phyloP scores from a whole-genome alignment of 768 basidiomycete genomes.

The Termitomyces bulborhizus region DNA sequence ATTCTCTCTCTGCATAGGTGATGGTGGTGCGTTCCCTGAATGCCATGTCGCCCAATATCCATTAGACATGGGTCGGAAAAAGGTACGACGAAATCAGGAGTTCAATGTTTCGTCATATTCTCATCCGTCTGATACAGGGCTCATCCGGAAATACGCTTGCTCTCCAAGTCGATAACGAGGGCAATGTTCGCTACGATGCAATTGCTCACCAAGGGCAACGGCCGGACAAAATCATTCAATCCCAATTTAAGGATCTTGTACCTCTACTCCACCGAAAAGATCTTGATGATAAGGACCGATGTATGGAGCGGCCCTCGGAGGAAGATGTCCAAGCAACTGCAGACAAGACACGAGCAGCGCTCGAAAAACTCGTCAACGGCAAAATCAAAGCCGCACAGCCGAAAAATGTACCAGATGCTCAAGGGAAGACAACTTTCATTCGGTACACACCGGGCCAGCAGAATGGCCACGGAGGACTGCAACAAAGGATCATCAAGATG shows the following conservation, averaged over 20 bases:
- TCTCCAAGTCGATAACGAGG: conserved; percentile 93
- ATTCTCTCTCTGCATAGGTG: conserved; percentile 34
- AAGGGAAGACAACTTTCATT: conserved; percentile 84
- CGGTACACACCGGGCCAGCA: conserved; percentile 97
- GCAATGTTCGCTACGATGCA: conserved; percentile 94
- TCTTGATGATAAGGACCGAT: conserved; percentile 61
- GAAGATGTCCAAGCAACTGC: conserved; percentile 89
- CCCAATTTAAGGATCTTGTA: conserved; percentile 96
- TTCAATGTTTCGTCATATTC: background rate
- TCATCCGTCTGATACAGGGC: conserved; percentile 41
- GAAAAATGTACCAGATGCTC: conserved; percentile 83
- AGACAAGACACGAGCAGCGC: conserved; percentile 83
- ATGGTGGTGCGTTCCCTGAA: conserved; percentile 88
- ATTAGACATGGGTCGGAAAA: conserved; percentile 91
- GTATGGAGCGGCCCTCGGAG: conserved; percentile 91
- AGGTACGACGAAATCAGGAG: conserved; percentile 41
- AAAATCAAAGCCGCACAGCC: conserved; percentile 99
- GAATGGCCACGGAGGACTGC: conserved; percentile 56
- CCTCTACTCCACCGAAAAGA: conserved; percentile 89
- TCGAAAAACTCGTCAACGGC: conserved; percentile 90
- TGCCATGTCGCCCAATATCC: conserved; percentile 98
- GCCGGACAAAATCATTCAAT: conserved; percentile 80
- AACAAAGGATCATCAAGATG: conserved; percentile 99
- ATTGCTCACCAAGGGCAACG: conserved; percentile 96
- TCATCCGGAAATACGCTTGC: conserved; percentile 93